Percentiles rank a stretch among this genome's conserved stretches.
These are phyloP conservation scores for Tremellales sp. DNA, from an alignment of 1,284 basidiomycete genomes.

Conservation along the genomic window DNA sequence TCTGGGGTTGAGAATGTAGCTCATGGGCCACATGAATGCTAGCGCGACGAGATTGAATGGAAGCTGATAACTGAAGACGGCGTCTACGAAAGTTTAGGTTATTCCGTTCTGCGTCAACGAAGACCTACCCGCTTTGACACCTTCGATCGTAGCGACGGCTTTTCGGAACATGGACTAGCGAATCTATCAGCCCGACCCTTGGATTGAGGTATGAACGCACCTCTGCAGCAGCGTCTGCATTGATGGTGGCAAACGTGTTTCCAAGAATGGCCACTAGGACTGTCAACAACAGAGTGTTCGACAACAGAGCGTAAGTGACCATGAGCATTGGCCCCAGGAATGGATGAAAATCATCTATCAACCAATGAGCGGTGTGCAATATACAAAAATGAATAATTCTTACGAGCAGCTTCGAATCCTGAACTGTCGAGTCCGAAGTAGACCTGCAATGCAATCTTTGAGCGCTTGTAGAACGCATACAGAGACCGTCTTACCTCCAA, in stretches of 20 bases:
- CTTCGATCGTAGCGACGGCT: constrained; percentile 85
- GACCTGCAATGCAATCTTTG: constrained; percentile 9
- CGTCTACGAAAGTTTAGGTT: constrained; percentile 57
- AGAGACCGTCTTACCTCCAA: constrained; percentile 30
- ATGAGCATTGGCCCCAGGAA: constrained; percentile 81
- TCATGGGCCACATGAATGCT: constrained; percentile 74
- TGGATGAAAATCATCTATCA: constrained; percentile 64
- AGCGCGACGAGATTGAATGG: constrained; percentile 81
- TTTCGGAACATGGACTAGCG: constrained; percentile 81
- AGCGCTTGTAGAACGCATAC: no score
- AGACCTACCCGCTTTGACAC: constrained; percentile 51
- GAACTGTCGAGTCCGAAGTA: constrained; percentile 82
- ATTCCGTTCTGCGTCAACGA: constrained; percentile 54
- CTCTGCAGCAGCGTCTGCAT: constrained; percentile 85
- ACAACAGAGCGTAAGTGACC: constrained; percentile 75
- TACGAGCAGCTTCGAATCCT: constrained; percentile 73
- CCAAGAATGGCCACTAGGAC: constrained; percentile 69
- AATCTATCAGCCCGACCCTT: constrained; percentile 1
- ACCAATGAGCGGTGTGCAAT: constrained; percentile 4
- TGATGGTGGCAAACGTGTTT: constrained; percentile 88
- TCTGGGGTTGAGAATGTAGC: constrained; percentile 60
- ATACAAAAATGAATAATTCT: constrained; percentile 36
- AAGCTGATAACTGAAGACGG: constrained; percentile 86
- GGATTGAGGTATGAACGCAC: constrained; percentile 49
- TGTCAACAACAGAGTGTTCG: constrained; percentile 62